These are phyloP conservation scores for Chenopodium quinoa DNA, from an alignment of 148 eudicot species.

Conservation along the genomic window DNA sequence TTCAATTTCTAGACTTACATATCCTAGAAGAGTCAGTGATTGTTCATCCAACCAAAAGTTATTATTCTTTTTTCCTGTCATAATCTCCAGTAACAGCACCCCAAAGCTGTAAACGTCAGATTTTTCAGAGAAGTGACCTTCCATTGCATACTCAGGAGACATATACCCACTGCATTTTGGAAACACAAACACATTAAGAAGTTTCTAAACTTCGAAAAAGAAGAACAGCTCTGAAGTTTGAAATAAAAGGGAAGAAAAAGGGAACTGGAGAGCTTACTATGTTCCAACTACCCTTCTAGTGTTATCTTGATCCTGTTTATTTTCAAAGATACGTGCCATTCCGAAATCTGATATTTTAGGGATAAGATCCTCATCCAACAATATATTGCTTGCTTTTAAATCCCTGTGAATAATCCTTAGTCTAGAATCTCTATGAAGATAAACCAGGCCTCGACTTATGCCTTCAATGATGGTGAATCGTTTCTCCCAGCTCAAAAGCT, in stretches of 20 bases:
- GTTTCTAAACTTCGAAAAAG: neutral
- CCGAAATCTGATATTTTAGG: conserved; percentile 37
- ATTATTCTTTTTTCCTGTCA: conserved; percentile 27
- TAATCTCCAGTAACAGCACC: conserved; percentile 30
- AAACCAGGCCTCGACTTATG: conserved; percentile 33
- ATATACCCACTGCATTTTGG: neutral
- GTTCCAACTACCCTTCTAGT: conserved; percentile 36
- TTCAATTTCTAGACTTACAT: conserved; percentile 23
- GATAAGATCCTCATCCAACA: conserved; percentile 32
- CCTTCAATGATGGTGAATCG: conserved; percentile 38
- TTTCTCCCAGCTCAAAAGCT: conserved; percentile 26
- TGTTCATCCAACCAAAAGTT: conserved; percentile 31
- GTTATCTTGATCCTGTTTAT: conserved; percentile 32
- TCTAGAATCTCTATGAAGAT: conserved; percentile 35
- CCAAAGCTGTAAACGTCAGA: conserved; percentile 36
- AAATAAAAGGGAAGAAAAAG: neutral
- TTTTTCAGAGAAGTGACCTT: conserved; percentile 38
- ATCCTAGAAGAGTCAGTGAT: conserved; percentile 32
- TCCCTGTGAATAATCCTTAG: conserved; percentile 23
- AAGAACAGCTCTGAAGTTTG: neutral
- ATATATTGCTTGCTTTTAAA: conserved; percentile 24
- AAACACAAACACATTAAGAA: neutral
- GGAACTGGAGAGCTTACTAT: conserved; percentile 19
- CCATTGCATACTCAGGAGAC: conserved; percentile 33
- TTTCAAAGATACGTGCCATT: conserved; percentile 33